These are phyloP conservation scores for Parietichytrium sp. DNA, from an alignment of 108 stramenopile genomes.

Conservation along the genomic window DNA sequence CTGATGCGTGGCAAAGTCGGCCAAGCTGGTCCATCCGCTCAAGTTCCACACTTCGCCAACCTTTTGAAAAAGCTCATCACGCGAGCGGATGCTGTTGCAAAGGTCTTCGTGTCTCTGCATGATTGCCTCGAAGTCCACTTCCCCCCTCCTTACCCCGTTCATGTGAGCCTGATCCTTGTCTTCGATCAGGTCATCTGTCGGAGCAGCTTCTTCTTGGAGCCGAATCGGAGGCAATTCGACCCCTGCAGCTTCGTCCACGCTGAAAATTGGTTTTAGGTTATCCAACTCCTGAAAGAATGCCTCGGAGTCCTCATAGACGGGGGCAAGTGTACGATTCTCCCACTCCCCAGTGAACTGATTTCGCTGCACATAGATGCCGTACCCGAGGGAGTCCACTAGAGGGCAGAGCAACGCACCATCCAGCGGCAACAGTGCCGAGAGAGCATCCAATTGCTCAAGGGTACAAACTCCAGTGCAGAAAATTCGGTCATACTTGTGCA, in stretches of 20 bases:
- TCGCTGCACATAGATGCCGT: conserved; percentile 16
- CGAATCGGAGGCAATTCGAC: no score
- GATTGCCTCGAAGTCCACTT: no score
- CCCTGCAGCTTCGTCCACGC: no score
- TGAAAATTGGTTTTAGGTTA: neutral
- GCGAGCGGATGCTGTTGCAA: neutral
- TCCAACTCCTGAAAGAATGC: neutral
- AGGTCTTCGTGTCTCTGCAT: neutral
- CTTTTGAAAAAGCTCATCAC: neutral
- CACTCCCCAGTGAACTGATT: conserved; percentile 33
- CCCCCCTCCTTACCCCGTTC: no score
- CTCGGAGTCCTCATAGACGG: neutral
- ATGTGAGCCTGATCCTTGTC: no score
- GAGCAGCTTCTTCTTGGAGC: no score
- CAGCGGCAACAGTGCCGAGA: neutral
- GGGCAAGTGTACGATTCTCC: conserved; percentile 25
- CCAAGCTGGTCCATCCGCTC: neutral
- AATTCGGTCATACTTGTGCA: neutral
- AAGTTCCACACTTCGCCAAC: neutral
- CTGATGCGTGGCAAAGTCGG: conserved; percentile 3
- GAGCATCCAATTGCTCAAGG: neutral
- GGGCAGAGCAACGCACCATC: conserved; percentile 31
- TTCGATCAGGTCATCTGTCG: no score
- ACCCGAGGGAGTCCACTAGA: neutral
- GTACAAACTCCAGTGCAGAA: conserved; percentile 33